Evolutionary conservation across 331 rosid genomes (phyloP).

Genomic region (Prunus yedoensis): DNA sequence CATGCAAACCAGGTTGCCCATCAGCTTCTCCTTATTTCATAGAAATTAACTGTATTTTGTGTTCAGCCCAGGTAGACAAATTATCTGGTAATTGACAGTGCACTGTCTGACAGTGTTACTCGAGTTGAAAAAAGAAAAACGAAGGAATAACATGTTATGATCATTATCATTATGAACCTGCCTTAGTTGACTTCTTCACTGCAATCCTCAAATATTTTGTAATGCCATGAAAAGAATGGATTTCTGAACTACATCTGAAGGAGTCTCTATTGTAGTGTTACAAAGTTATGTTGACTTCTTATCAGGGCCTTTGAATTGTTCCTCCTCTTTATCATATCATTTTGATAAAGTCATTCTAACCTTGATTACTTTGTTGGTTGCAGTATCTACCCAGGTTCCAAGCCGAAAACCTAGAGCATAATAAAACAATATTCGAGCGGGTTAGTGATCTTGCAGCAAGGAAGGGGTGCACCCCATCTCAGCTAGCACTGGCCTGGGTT

Average conservation of each 20-base stretch:
- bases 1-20: too few species aligned
- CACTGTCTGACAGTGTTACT: neutral
- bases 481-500: conserved; percentile 75
- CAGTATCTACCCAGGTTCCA: conserved; percentile 50
- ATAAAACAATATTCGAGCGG: conserved; percentile 42
- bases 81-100: neutral
- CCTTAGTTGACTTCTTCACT: neutral
- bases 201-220: neutral
- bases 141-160: too few species aligned
- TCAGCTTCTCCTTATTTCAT: too few species aligned
- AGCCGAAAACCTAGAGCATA: conserved; percentile 45
- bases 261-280: neutral
- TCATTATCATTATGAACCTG: neutral
- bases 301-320: neutral
- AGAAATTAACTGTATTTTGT: neutral
- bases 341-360: neutral
- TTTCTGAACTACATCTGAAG: neutral
- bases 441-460: conserved; percentile 51
- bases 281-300: neutral
- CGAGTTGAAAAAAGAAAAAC: too few species aligned
- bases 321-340: neutral
- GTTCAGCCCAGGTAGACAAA: neutral
- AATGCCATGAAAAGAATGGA: too few species aligned
- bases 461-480: conserved; percentile 61
- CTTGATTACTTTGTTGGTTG: neutral